These are phyloP conservation scores for Theobroma grandiflorum DNA, from an alignment of 441 rosid genomes.

Conservation along the genomic window DNA sequence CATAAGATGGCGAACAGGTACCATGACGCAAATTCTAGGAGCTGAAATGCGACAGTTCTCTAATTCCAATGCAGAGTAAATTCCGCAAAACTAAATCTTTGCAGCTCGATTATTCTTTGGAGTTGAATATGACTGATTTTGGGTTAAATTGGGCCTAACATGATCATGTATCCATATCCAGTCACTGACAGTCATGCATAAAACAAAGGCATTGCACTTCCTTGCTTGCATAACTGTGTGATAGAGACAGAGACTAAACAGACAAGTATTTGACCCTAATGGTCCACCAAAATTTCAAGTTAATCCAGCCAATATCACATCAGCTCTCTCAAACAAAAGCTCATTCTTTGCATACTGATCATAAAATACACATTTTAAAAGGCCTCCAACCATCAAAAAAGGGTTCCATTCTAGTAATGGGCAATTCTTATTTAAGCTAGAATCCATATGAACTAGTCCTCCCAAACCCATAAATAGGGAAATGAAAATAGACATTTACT, in stretches of 20 bases:
- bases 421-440: not conserved
- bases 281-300: not conserved
- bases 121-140: not conserved
- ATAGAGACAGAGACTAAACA: not conserved
- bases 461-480: not conserved
- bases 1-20: not conserved
- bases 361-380: not conserved
- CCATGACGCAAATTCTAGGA: not conserved
- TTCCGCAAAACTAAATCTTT: not conserved
- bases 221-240: not conserved
- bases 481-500: not conserved
- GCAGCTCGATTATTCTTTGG: not conserved
- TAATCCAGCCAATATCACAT: not conserved
- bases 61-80: not conserved
- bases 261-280: not conserved
- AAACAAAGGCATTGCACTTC: not conserved
- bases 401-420: not conserved
- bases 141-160: not conserved
- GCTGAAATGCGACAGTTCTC: not conserved
- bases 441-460: not conserved
- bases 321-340: not conserved
- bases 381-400: not conserved
- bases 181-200: not conserved
- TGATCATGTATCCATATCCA: not conserved
- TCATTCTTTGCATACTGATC: not conserved